Conservation (phyloP, 2,329 filamentous ascomycete genomes). For the Stachybotrys chartarum region DNA sequence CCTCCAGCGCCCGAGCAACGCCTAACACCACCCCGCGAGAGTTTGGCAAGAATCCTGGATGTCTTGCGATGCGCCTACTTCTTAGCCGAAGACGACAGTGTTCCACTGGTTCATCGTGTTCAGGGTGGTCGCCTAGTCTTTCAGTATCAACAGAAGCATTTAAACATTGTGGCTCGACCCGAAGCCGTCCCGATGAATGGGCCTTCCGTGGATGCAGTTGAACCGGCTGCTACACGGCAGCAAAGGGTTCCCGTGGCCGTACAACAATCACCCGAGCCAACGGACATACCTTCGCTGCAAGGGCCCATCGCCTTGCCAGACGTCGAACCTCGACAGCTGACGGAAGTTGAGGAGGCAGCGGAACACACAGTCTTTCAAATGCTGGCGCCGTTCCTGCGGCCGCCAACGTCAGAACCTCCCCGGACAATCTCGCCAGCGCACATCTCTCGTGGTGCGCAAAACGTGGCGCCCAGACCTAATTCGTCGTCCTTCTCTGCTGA, state of each 20-base stretch:
- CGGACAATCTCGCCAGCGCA: slow-evolving; percentile 26
- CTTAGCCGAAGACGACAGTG: slow-evolving; percentile 31
- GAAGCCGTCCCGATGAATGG: neutral
- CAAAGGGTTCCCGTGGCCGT: neutral
- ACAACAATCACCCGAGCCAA: neutral
- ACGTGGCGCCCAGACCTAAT: slow-evolving; percentile 40
- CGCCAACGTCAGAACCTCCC: slow-evolving; percentile 32
- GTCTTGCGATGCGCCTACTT: slow-evolving; percentile 41
- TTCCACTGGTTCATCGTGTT: slow-evolving; percentile 27
- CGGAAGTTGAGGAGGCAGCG: slow-evolving; percentile 3
- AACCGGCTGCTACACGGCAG: neutral
- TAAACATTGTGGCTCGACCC: neutral
- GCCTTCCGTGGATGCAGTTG: neutral
- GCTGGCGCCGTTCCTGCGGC: slow-evolving; percentile 41
- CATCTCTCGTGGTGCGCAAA: slow-evolving; percentile 49
- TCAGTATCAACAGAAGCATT: slow-evolving; percentile 16
- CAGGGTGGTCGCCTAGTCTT: slow-evolving; percentile 22
- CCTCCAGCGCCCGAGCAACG: slow-evolving; percentile 22
- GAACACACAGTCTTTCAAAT: slow-evolving; percentile 37
- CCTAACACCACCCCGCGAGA: slow-evolving; percentile 25
- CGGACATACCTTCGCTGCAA: neutral
- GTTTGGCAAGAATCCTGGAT: slow-evolving; percentile 40
- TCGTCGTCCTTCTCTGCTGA: slow-evolving; percentile 33
- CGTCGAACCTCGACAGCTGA: neutral
- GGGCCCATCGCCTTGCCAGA: slow-evolving; percentile 2